Conservation (phyloP, 2,329 filamentous ascomycete species). For the Botryotinia narcissicola region DNA sequence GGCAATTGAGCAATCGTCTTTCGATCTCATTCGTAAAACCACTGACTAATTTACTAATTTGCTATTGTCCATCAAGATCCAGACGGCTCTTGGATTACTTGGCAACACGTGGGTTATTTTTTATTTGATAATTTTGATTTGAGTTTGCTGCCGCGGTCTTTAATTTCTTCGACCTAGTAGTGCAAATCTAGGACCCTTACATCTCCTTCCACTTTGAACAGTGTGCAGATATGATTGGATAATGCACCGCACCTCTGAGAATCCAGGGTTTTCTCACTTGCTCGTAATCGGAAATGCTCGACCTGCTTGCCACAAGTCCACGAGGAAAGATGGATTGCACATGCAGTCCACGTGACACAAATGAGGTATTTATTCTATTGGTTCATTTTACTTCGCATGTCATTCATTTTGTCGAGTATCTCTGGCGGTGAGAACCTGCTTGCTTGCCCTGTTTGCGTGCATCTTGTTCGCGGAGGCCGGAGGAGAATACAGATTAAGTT, state of each 20-base stretch:
- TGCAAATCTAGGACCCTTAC: neutral
- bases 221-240: neutral
- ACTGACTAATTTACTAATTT: neutral
- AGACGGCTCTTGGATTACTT: neutral
- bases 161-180: neutral
- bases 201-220: neutral
- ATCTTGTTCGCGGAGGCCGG: neutral
- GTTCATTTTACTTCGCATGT: neutral
- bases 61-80: neutral
- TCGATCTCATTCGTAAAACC: neutral
- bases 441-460: neutral
- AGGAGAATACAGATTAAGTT: neutral
- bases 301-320: neutral
- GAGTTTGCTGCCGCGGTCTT: neutral
- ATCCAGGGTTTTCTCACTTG: neutral
- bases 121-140: neutral
- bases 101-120: neutral
- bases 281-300: neutral
- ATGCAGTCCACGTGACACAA: conserved; percentile 8
- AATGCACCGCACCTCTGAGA: neutral
- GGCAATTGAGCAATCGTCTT: neutral
- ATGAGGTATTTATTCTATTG: conserved; percentile 23
- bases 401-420: neutral
- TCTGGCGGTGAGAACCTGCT: conserved; percentile 9
- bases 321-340: neutral